A percentile compares a stretch with the other conserved stretches of the same genome.
phyloP scores from a whole-genome alignment of 371 early-diverging fungal species.

The Basidiobolus meristosporus region DNA sequence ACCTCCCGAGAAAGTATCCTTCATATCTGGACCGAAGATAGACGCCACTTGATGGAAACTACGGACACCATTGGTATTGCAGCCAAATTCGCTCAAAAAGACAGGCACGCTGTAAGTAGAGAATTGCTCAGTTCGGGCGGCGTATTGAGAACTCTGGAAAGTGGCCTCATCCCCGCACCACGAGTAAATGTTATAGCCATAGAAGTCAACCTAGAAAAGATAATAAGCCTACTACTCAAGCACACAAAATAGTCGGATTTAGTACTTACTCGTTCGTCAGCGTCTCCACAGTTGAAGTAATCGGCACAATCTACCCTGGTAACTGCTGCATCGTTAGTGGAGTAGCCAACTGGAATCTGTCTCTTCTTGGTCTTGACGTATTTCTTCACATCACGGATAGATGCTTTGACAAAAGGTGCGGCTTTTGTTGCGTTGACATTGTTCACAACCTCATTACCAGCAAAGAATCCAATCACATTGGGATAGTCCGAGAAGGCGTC shows the following conservation, averaged over 20 bases:
- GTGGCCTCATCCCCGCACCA: slow-evolving; percentile 30
- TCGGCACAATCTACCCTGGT: slow-evolving; percentile 40
- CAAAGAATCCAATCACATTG: slow-evolving; percentile 49
- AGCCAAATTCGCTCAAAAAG: slow-evolving; percentile 42
- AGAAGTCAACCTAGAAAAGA: slow-evolving; percentile 26
- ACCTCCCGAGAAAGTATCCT: slow-evolving; percentile 44
- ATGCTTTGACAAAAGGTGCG: slow-evolving; percentile 51
- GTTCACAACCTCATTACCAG: slow-evolving; percentile 67
- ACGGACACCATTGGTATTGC: slow-evolving; percentile 29
- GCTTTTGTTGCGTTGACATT: slow-evolving; percentile 39
- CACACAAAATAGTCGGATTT: no score
- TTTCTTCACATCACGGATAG: slow-evolving; percentile 45
- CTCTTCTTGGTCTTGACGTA: slow-evolving; percentile 22
- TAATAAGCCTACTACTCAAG: not conserved
- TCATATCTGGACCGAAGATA: slow-evolving; percentile 50
- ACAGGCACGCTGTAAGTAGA: slow-evolving; percentile 29
- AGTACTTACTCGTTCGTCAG: slow-evolving; percentile 20
- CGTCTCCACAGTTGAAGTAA: slow-evolving; percentile 56
- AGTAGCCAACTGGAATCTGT: slow-evolving; percentile 59
- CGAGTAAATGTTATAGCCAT: slow-evolving; percentile 45
- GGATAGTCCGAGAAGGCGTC: slow-evolving; percentile 41
- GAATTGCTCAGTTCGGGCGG: slow-evolving; percentile 30
- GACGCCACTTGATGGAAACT: slow-evolving; percentile 24
- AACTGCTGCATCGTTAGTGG: slow-evolving; percentile 51
- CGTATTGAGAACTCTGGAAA: slow-evolving; percentile 33